These are phyloP conservation scores for Colletotrichum coccodes DNA, from an alignment of 2,329 filamentous ascomycete species.

Conservation along the genomic window DNA sequence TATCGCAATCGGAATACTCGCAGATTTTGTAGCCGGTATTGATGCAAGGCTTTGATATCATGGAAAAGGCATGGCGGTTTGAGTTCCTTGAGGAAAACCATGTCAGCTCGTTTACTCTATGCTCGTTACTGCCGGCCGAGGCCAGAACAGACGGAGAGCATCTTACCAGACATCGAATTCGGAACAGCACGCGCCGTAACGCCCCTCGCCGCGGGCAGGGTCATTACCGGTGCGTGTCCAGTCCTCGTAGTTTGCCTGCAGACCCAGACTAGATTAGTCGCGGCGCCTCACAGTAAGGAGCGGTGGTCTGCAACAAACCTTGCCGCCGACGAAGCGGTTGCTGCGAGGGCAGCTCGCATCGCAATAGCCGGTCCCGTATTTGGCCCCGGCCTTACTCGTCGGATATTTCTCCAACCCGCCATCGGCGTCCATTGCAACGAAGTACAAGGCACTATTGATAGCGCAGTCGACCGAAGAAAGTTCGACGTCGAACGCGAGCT, in stretches of 20 bases:
- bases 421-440: constrained; percentile 64
- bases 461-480: constrained; percentile 71
- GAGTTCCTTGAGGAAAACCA: constrained; percentile 45
- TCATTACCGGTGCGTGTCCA: constrained; percentile 61
- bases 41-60: constrained; percentile 18
- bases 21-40: constrained; percentile 21
- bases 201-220: constrained; percentile 58
- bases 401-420: constrained; percentile 56
- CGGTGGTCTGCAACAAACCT: constrained; percentile 36
- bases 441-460: constrained; percentile 73
- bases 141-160: neutral
- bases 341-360: constrained; percentile 55
- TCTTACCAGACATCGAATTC: constrained; percentile 70
- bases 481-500: constrained; percentile 75
- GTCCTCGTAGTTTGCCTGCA: constrained; percentile 49
- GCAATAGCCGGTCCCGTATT: constrained; percentile 66
- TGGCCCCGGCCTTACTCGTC: constrained; percentile 56
- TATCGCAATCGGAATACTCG: constrained; percentile 31
- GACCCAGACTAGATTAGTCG: neutral
- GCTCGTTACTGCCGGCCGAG: too few species aligned
- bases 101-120: too few species aligned
- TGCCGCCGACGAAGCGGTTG: constrained; percentile 59
- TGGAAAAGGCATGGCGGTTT: constrained; percentile 61
- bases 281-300: too few species aligned
- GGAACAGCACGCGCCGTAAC: constrained; percentile 63